Percentiles rank a stretch among this genome's conserved stretches.
These are phyloP conservation scores for Erucastrum elatum DNA, from an alignment of 345 rosid species.

Conservation along the genomic window DNA sequence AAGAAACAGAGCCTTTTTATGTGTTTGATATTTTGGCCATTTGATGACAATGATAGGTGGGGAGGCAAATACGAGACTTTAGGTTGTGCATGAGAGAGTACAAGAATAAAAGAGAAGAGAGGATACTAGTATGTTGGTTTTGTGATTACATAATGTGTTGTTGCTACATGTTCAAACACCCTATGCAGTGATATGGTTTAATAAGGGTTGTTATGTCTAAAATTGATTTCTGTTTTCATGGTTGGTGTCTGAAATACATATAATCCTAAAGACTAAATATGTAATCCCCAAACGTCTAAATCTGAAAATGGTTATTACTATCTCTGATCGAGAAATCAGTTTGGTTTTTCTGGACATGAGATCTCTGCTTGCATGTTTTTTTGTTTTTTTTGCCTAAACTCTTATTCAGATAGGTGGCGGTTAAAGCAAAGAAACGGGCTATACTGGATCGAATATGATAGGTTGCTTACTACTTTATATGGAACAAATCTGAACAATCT, in stretches of 20 bases:
- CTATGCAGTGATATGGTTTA: neutral
- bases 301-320: too few relatives aligned
- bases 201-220: neutral
- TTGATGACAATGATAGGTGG: constrained; percentile 59
- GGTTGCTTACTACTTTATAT: neutral
- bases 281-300: neutral
- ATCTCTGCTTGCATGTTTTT: too few relatives aligned
- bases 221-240: neutral
- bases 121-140: neutral
- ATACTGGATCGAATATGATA: neutral
- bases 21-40: neutral
- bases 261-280: too few relatives aligned
- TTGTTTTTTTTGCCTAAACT: too few relatives aligned
- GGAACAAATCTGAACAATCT: neutral
- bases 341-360: too few relatives aligned
- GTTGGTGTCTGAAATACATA: neutral
- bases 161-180: neutral
- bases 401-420: too few relatives aligned
- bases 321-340: too few relatives aligned
- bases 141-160: neutral
- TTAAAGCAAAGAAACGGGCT: neutral
- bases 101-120: constrained; percentile 6
- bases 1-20: neutral
- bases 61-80: constrained; percentile 70
- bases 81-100: constrained; percentile 42